Base-by-base conservation (phyloP, 2,329 filamentous ascomycete species). In the Diaporthe nobilis region DNA sequence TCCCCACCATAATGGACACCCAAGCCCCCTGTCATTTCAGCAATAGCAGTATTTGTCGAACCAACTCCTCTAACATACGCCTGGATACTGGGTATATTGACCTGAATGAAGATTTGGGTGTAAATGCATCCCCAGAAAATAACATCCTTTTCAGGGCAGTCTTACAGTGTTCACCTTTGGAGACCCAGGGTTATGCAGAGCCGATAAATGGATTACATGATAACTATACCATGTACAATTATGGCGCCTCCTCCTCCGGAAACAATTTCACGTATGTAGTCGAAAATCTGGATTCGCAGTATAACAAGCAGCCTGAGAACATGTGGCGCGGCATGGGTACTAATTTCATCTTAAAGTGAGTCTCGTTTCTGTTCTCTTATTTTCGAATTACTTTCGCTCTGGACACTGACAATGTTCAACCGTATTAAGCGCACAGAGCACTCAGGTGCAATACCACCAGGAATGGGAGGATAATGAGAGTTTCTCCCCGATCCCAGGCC, bases 11-110 rank as follows among this genome's bases (percentile, higher is more conserved):
- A 4, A 60, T 67, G 13, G 58, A 47, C 42, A 71, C 37, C 2
- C 76, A 78, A 42, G 75, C 76, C 0, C 9, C 51, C 2, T 81
- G 80, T 37, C 80, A 79, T 0, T 81, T 81, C 37, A 47, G 51
- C 0, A 55, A 57, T 1, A 39, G 28, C 4, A 61, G 37, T 0
- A 73, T 80, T 0, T 80, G 80, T 44, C 20, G 42, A 5, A 71
- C 22, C 2, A 39, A 42, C 2, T 37, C 65, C 20, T 17, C 31
- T 0, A 80, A 70, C 5, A 47, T 78, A n/a, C 39, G 73, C 4
- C 20, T 79, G 2, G 79, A 78, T 7, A 67, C 78, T 1, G 78
- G 78, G 1, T 71, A 74, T 44, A 44, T 81, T 3, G 53, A 80
- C 31, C 78, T 77, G 17, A 70, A 79, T 20, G n/a, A 67, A 0